phyloP scores from a whole-genome alignment of 495 filamentous ascomycete genomes.

The Penicillium antarcticum region DNA sequence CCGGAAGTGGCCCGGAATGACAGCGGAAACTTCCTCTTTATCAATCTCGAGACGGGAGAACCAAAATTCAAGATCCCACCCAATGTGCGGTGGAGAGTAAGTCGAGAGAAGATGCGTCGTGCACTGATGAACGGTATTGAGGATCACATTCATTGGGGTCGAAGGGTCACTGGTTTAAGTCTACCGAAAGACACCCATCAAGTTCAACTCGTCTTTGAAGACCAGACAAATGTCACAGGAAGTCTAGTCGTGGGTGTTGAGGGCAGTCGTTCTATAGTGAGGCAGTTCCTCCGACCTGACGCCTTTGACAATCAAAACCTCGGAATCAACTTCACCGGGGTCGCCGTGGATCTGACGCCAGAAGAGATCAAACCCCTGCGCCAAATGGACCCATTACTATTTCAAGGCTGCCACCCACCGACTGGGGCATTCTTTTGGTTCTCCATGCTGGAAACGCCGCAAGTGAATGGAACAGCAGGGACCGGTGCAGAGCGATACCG shows the following conservation, averaged over 20 bases:
- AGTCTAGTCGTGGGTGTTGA: slow-evolving; percentile 45
- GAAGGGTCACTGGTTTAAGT: slow-evolving; percentile 10
- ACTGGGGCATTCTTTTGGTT: slow-evolving; percentile 55
- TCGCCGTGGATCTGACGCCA: slow-evolving; percentile 23
- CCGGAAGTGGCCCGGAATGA: slow-evolving; percentile 28
- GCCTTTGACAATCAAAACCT: slow-evolving; percentile 19
- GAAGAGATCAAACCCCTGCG: slow-evolving; percentile 38
- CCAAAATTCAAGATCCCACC: slow-evolving; percentile 26
- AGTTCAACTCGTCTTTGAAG: slow-evolving; percentile 17
- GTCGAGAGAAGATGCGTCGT: slow-evolving; percentile 22
- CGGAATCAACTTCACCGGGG: slow-evolving; percentile 23
- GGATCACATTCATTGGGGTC: slow-evolving; percentile 24
- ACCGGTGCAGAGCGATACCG: slow-evolving; percentile 11
- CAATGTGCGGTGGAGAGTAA: slow-evolving; percentile 23
- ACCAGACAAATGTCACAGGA: slow-evolving; percentile 9
- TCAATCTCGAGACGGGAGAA: slow-evolving; percentile 26
- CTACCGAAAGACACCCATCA: neutral
- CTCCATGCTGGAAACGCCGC: slow-evolving; percentile 35
- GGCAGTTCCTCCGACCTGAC: slow-evolving; percentile 34
- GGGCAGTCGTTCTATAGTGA: slow-evolving; percentile 43
- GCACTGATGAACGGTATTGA: slow-evolving; percentile 24
- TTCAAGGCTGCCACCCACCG: slow-evolving; percentile 54
- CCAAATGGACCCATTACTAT: slow-evolving; percentile 54
- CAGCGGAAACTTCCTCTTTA: slow-evolving; percentile 30
- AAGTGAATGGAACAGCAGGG: slow-evolving; percentile 11